A percentile compares a stretch with the other conserved stretches of the same genome.
Evolutionary conservation across 2,329 filamentous ascomycete species (phyloP).

Genomic region (Alternaria sp.): DNA sequence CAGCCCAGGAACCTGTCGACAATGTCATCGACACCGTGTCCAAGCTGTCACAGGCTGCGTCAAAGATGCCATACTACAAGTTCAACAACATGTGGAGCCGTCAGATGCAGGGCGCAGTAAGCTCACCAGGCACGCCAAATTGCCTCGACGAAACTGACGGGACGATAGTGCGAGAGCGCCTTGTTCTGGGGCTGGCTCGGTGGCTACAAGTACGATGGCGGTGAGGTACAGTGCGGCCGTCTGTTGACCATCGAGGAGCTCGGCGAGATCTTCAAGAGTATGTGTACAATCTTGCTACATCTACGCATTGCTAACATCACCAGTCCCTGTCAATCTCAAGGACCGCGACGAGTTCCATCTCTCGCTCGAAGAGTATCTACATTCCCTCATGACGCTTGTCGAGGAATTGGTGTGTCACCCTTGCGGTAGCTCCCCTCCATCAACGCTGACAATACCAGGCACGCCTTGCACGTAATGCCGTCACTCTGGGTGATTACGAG

Average conservation of each 20-base stretch:
- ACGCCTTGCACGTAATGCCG: slow-evolving; percentile 90
- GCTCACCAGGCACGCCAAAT: slow-evolving; percentile 21
- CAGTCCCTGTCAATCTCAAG: slow-evolving; percentile 91
- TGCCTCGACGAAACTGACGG: slow-evolving; percentile 15
- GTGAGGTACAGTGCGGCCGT: slow-evolving; percentile 64
- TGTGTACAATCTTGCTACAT: slow-evolving; percentile 26
- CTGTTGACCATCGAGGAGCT: slow-evolving; percentile 90
- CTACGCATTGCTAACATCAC: slow-evolving; percentile 16
- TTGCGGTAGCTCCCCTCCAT: neutral
- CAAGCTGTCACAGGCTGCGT: slow-evolving; percentile 76
- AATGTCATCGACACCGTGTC: slow-evolving; percentile 75
- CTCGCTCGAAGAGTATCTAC: slow-evolving; percentile 95
- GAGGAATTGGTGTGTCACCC: slow-evolving; percentile 75
- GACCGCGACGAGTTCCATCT: slow-evolving; percentile 91
- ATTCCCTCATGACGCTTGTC: slow-evolving; percentile 83
- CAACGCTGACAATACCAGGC: slow-evolving; percentile 56
- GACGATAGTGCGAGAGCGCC: slow-evolving; percentile 62
- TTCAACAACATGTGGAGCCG: slow-evolving; percentile 90
- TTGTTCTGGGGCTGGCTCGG: slow-evolving; percentile 79
- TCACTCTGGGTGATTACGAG: slow-evolving; percentile 87
- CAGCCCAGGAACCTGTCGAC: slow-evolving; percentile 74
- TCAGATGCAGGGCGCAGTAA: slow-evolving; percentile 80
- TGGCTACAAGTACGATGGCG: slow-evolving; percentile 66
- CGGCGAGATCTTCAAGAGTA: slow-evolving; percentile 77
- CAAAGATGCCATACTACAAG: slow-evolving; percentile 95